Conservation (phyloP, 169 alveolate genomes). For the Plasmodium adleri region DNA sequence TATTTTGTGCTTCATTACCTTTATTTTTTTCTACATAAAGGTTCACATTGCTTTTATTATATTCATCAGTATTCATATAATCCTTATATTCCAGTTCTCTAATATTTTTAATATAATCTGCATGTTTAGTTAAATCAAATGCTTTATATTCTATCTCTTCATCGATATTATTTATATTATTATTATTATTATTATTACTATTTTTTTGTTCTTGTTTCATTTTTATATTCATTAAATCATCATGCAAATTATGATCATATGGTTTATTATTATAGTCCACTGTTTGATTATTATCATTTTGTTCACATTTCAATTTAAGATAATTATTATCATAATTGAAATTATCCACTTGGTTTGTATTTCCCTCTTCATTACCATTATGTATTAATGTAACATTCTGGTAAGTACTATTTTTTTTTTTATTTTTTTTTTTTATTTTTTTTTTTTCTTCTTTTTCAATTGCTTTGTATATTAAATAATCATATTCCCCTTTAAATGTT, state of each 20-base stretch:
- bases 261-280: too few species aligned
- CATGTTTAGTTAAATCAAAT: neutral
- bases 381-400: neutral
- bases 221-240: neutral
- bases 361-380: neutral
- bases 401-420: neutral
- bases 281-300: too few species aligned
- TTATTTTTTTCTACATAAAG: neutral
- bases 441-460: neutral
- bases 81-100: neutral
- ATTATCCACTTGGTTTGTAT: neutral
- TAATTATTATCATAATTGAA: neutral
- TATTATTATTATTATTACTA: too few species aligned
- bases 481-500: slow-evolving; percentile 61
- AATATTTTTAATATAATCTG: neutral
- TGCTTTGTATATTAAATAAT: slow-evolving; percentile 10
- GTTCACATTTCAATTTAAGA: too few species aligned
- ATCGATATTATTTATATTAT: too few species aligned
- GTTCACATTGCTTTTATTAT: neutral
- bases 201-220: neutral
- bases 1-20: neutral
- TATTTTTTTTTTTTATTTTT: neutral
- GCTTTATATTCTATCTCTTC: too few species aligned
- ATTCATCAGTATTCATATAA: neutral
- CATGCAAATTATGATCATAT: too few species aligned